A percentile compares a stretch with the other conserved stretches of the same genome.
Conservation (phyloP, 176 grass and related monocot genomes). For the Eleusine indica region DNA sequence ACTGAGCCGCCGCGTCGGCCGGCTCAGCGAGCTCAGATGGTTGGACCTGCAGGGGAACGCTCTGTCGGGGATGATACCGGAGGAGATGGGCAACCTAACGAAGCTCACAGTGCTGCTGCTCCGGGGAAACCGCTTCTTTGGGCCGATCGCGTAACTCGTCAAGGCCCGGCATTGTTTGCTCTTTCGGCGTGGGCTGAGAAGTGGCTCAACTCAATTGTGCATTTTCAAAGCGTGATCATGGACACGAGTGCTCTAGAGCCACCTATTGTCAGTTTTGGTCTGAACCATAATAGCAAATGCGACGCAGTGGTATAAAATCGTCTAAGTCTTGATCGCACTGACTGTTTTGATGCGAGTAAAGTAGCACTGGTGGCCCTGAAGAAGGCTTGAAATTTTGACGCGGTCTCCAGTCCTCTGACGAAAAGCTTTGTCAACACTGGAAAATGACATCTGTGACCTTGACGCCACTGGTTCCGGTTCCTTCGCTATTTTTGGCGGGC, state of each 20-base stretch:
- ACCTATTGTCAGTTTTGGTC: too few relatives aligned
- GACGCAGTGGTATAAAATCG: too few relatives aligned
- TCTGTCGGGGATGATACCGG: slow-evolving; percentile 63
- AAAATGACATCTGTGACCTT: not conserved
- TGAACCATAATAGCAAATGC: too few relatives aligned
- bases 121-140: slow-evolving; percentile 50
- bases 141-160: slow-evolving; percentile 46
- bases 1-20: slow-evolving; percentile 50
- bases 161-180: too few relatives aligned
- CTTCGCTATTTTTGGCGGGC: not conserved
- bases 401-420: not conserved
- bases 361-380: not conserved
- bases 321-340: not conserved
- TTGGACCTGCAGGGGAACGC: slow-evolving; percentile 59
- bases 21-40: slow-evolving; percentile 45
- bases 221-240: too few relatives aligned
- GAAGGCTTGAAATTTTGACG: not conserved
- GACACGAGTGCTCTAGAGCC: too few relatives aligned
- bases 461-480: not conserved
- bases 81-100: slow-evolving; percentile 65
- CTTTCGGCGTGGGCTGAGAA: not conserved
- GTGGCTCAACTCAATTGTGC: not conserved
- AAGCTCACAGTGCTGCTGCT: slow-evolving; percentile 41
- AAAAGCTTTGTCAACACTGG: not conserved
- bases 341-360: too few relatives aligned